Base-by-base conservation (phyloP, 495 filamentous ascomycete species). In the Aspergillus avenaceus region DNA sequence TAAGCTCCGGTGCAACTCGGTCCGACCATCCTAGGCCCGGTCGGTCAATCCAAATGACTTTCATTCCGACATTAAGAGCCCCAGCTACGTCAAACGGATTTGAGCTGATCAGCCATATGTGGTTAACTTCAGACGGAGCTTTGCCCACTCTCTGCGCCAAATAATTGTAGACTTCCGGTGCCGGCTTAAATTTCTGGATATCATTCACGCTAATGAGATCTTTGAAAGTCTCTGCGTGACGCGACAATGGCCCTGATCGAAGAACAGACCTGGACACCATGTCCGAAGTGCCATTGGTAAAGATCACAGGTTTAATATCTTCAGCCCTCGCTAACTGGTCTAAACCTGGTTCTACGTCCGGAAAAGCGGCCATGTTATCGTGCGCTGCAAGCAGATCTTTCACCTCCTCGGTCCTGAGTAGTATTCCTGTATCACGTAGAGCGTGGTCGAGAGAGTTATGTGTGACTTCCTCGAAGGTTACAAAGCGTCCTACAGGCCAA, bases 1-100 rank as follows among this genome's bases (percentile, higher is more conserved):
- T 45, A 43, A 69, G 45, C 6, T 50, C 46, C 7, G 66, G 68
- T 23, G 44, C 41, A 0, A 53, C 58, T 5, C 48, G 47, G 57
- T 77, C 75, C 36, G 55, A 52, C 74, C 74, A 78, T 29, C 71
- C 70, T 8, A 28, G 40, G 1, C 76, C 72, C 6, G 53, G 64
- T 7, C 85, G 67, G 67, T 90, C 86, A 13, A 91, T 78, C 83
- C 88, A 92, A 8, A 77, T 80, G 14, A 84, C 79, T 53, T 77
- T 72, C 69, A 91, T 62, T 0, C 73, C 76, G 16, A 62, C 57
- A 16, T 48, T 62, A 34, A 65, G 63, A 13, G 73, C 70, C 6
- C 76, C 74, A 2, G 71, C 77, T n/a, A 89, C 70, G 60, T 95
- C 90, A 62, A 95, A 95, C 6, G 89, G 84, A 62, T 93, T 96